phyloP scores from a whole-genome alignment of 1,139 yeast genomes.

The Suhomyces chickasaworum region DNA sequence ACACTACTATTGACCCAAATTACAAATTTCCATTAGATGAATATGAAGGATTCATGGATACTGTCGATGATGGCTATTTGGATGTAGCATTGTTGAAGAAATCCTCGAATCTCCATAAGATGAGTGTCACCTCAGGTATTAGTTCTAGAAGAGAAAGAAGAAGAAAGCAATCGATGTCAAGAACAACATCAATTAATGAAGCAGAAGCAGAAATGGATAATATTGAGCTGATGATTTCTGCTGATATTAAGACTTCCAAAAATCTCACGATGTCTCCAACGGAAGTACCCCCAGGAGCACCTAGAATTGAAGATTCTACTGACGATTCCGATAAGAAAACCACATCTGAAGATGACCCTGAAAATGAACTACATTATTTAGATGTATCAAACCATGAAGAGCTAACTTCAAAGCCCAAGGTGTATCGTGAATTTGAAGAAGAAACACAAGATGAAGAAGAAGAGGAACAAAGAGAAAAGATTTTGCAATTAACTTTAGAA shows the following conservation, averaged over 20 bases:
- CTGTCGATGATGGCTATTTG: slow-evolving; percentile 63
- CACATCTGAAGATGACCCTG: slow-evolving; percentile 30
- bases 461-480: slow-evolving; percentile 20
- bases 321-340: slow-evolving; percentile 25
- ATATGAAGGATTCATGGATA: slow-evolving; percentile 48
- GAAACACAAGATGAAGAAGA: slow-evolving; percentile 11
- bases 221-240: neutral
- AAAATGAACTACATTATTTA: slow-evolving; percentile 32
- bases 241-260: neutral
- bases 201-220: neutral
- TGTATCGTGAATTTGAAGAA: slow-evolving; percentile 16
- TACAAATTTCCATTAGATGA: slow-evolving; percentile 46
- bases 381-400: slow-evolving; percentile 26
- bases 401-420: slow-evolving; percentile 8
- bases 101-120: slow-evolving; percentile 31
- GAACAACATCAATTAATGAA: slow-evolving; percentile 8
- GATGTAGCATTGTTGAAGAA: slow-evolving; percentile 57
- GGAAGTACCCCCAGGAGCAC: neutral
- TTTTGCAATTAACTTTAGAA: slow-evolving; percentile 45
- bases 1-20: slow-evolving; percentile 26
- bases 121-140: slow-evolving; percentile 20
- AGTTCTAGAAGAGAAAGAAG: slow-evolving; percentile 20
- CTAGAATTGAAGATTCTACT: slow-evolving; percentile 14
- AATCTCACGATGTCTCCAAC: neutral
- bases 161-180: slow-evolving; percentile 9